A percentile compares a stretch with the other conserved stretches of the same genome.
phyloP scores from a whole-genome alignment of 192 early-diverging fungal genomes.

The Diversispora epigaea region DNA sequence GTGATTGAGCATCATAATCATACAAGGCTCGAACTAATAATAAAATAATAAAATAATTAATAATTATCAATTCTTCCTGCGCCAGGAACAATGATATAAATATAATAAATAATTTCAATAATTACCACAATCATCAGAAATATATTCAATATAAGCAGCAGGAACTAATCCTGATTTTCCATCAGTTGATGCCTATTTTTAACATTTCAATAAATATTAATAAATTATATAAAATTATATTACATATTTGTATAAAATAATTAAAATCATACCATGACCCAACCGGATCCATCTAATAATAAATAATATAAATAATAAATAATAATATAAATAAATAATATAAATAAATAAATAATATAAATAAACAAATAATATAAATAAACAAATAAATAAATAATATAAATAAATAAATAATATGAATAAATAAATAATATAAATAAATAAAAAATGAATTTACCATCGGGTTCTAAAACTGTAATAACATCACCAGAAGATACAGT shows the following conservation, averaged over 20 bases:
- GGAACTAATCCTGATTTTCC: conserved; percentile 47
- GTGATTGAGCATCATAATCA: conserved; percentile 54
- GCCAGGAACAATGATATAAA: not conserved
- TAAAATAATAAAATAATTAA: not conserved
- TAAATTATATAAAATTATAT: not conserved
- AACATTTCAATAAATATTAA: not conserved
- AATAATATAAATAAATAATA: not conserved
- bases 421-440: conserved; percentile 11
- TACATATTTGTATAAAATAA: not conserved
- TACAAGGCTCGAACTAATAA: conserved; percentile 48
- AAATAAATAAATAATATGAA: not conserved
- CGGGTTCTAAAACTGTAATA: conserved; percentile 54
- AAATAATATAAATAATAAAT: not conserved
- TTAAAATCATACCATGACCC: conserved; percentile 50
- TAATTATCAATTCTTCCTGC: not conserved
- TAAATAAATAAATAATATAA: not conserved
- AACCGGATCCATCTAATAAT: conserved; percentile 55
- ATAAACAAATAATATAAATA: conserved; percentile 12
- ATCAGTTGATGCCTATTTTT: conserved; percentile 25
- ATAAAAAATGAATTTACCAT: conserved; percentile 41
- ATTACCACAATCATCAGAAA: conserved; percentile 14
- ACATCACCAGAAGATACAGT: conserved; percentile 55
- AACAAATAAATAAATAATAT: not conserved
- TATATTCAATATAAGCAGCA: conserved; percentile 48
- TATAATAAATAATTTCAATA: not conserved